A percentile compares a stretch with the other conserved stretches of the same genome.
Evolutionary conservation across 2,329 filamentous ascomycete genomes (phyloP).

Genomic region (Colletotrichum phormii): DNA sequence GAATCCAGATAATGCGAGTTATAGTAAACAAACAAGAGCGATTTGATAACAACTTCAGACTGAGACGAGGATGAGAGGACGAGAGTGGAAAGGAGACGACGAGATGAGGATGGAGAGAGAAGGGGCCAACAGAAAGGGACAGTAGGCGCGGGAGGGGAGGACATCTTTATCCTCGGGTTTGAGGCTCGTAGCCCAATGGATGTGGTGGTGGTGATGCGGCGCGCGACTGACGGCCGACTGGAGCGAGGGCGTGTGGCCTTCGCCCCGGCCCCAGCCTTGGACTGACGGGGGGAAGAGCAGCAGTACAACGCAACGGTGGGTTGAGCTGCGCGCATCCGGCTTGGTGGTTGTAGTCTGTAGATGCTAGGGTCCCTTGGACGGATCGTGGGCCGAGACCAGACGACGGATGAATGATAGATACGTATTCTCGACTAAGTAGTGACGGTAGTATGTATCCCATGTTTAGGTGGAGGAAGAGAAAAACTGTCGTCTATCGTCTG

Average conservation of each 20-base stretch:
- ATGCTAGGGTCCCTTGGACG: slow-evolving; percentile 21
- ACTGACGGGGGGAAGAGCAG: background rate
- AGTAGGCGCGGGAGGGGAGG: slow-evolving; percentile 33
- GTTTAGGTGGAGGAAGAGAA: background rate
- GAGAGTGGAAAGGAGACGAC: slow-evolving; percentile 7
- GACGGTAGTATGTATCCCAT: background rate
- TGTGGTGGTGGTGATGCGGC: slow-evolving; percentile 36
- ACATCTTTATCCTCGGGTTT: slow-evolving; percentile 36
- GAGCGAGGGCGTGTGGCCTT: background rate
- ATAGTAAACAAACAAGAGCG: slow-evolving; percentile 15
- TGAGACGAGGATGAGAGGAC: slow-evolving; percentile 5
- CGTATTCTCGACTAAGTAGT: background rate
- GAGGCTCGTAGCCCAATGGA: slow-evolving; percentile 38
- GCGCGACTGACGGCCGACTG: slow-evolving; percentile 32
- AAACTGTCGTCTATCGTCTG: background rate
- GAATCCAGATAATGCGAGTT: slow-evolving; percentile 19
- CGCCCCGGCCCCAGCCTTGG: slow-evolving; percentile 13
- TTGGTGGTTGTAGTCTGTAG: slow-evolving; percentile 2
- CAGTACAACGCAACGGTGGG: slow-evolving; percentile 31
- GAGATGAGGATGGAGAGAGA: slow-evolving; percentile 33
- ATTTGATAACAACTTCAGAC: background rate
- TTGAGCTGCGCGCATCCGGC: slow-evolving; percentile 20
- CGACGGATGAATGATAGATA: background rate
- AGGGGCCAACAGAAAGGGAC: slow-evolving; percentile 27
- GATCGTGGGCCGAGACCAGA: slow-evolving; percentile 26